Evolutionary conservation across 768 basidiomycete species (phyloP).

Genomic region (Pulveroboletus sp.): DNA sequence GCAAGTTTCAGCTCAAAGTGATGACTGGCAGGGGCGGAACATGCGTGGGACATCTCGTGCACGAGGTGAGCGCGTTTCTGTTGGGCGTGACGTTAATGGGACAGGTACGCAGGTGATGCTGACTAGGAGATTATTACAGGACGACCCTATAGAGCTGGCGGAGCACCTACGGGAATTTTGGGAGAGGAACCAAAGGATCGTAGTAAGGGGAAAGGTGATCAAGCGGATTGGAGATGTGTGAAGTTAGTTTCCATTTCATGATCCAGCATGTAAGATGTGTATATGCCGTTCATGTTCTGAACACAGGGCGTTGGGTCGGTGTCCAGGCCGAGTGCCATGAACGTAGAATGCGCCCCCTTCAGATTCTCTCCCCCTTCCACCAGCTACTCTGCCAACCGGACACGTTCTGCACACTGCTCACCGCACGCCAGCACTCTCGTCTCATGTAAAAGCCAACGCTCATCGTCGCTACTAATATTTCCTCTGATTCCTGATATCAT

Average conservation of each 20-base stretch:
- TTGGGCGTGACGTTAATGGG: neutral
- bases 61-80: constrained; percentile 59
- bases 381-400: too few relatives aligned
- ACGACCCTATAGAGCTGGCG: constrained; percentile 78
- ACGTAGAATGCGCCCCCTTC: too few relatives aligned
- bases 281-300: too few relatives aligned
- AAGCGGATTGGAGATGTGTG: constrained; percentile 54
- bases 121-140: constrained; percentile 41
- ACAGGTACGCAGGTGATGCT: neutral
- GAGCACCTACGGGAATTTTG: constrained; percentile 85
- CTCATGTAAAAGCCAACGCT: too few relatives aligned
- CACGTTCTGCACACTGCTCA: too few relatives aligned
- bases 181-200: constrained; percentile 76
- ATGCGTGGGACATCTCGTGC: constrained; percentile 84
- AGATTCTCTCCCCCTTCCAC: too few relatives aligned
- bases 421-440: too few relatives aligned
- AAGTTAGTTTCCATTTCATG: neutral
- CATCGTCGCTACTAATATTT: too few relatives aligned
- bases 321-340: too few relatives aligned
- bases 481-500: too few relatives aligned
- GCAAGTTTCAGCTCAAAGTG: constrained; percentile 92
- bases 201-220: constrained; percentile 45
- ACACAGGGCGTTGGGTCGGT: too few relatives aligned
- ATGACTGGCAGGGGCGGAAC: constrained; percentile 46
- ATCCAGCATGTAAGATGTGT: neutral